phyloP scores from a whole-genome alignment of 2,329 filamentous ascomycete species.

The Sphaceloma murrayae region DNA sequence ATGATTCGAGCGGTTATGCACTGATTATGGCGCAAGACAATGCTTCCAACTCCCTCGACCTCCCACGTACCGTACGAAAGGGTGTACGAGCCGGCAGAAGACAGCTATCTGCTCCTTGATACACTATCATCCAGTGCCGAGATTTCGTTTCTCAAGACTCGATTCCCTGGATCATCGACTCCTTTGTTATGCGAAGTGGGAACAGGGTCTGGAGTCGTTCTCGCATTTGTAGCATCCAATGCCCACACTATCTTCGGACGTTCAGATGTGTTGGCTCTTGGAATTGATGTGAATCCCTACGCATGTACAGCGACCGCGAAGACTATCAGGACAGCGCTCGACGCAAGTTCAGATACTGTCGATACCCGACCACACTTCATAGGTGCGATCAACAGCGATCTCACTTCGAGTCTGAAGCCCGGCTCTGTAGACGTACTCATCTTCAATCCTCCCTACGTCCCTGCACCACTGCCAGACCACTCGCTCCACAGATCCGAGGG shows the following conservation, averaged over 20 bases:
- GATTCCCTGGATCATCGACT: slow-evolving; percentile 42
- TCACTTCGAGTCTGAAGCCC: slow-evolving; percentile 52
- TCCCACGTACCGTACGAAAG: slow-evolving; percentile 80
- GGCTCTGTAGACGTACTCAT: slow-evolving; percentile 69
- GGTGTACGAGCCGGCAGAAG: slow-evolving; percentile 91
- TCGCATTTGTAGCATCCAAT: slow-evolving; percentile 77
- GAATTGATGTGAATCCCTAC: slow-evolving; percentile 75
- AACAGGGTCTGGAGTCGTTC: slow-evolving; percentile 85
- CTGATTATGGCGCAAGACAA: slow-evolving; percentile 30
- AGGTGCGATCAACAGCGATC: slow-evolving; percentile 59
- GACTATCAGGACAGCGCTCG: slow-evolving; percentile 52
- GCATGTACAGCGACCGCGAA: slow-evolving; percentile 66
- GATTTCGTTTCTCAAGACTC: slow-evolving; percentile 54
- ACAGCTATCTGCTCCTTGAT: slow-evolving; percentile 89
- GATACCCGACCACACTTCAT: slow-evolving; percentile 41
- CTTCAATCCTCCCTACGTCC: slow-evolving; percentile 97
- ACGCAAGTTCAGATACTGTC: slow-evolving; percentile 20
- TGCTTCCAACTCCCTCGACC: slow-evolving; percentile 91
- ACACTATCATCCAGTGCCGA: slow-evolving; percentile 68
- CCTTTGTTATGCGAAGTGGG: slow-evolving; percentile 73
- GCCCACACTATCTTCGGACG: slow-evolving; percentile 62
- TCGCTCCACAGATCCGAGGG: slow-evolving; percentile 28
- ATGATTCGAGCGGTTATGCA: no score
- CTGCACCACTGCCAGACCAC: slow-evolving; percentile 35
- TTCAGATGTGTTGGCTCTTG: slow-evolving; percentile 59